phyloP scores from a whole-genome alignment of 176 grass and related monocot genomes.

The Oryza glumipatula region DNA sequence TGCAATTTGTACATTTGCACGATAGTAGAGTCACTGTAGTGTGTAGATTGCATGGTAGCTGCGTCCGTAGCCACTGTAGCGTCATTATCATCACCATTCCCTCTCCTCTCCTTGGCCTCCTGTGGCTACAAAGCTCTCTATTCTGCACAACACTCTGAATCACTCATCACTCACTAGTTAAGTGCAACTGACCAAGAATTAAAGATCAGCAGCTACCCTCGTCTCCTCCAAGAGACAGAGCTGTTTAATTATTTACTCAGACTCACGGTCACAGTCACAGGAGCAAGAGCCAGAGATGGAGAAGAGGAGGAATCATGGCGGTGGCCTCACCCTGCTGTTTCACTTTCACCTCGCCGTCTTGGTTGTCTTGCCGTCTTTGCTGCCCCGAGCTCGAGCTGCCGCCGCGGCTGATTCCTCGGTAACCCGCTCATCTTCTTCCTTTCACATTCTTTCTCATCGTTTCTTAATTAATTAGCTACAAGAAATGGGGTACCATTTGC shows the following conservation, averaged over 20 bases:
- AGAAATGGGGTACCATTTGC: not conserved
- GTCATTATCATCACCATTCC: not conserved
- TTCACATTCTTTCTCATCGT: not conserved
- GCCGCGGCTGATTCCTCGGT: conserved; percentile 14
- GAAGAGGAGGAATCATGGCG: not conserved
- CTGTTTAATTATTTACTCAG: not conserved
- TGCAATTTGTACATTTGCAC: not conserved
- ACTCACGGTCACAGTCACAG: too few species aligned
- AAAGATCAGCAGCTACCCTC: not conserved
- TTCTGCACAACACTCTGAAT: not conserved
- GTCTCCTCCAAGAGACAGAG: not conserved
- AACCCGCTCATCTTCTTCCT: not conserved
- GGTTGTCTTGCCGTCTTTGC: not conserved
- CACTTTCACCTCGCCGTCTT: conserved; percentile 1
- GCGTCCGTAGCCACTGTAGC: not conserved
- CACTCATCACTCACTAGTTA: not conserved
- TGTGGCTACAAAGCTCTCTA: too few species aligned
- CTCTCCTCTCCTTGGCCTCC: not conserved
- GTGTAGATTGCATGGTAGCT: too few species aligned
- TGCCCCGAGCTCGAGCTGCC: conserved; percentile 16
- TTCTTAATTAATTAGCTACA: too few species aligned
- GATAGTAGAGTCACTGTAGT: too few species aligned
- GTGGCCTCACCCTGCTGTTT: not conserved
- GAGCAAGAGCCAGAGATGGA: not conserved
- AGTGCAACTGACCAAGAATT: not conserved